Evolutionary conservation across 169 alveolate genomes (phyloP), one percentile per base, ranked within the genome.

Genomic region (Cryptosporidium felis): DNA sequence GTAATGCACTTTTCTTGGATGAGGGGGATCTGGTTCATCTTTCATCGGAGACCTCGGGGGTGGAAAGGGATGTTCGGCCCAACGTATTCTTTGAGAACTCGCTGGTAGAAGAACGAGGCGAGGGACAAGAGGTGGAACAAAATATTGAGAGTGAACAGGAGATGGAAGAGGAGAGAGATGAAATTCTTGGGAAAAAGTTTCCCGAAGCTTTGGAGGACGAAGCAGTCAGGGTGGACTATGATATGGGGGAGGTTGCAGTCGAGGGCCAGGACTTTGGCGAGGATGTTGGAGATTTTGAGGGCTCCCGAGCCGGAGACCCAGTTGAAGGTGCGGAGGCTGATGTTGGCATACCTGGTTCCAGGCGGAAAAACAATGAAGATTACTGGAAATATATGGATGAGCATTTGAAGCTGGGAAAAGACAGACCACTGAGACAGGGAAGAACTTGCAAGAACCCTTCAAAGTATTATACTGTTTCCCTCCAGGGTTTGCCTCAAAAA

Each of bases 391-490:
- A 36, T 32, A 36, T 74, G 59, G 85, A 74, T 36, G 85, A 74
- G 32, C 85, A 74, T 58, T 36, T 74, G 32, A 74, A 74, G 42
- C 14, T 74, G 16, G 85, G 85, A 14, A 74, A 56, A 21, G 85
- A 74, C 9, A 74, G 28, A 21, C 74, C 85, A 46, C 21, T 74
- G 32, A 74, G 56, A 21, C 18, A 8, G 16, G 63, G 74, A 21
- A 74, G 38, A 36, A 53, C 85, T n/a, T 36, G 40, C 40, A 74
- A 74, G 32, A 53, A 26, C 21, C 85, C 85, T 23, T 53, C 67
- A 1, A 74, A 53, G 41, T 40, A 34, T 18, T 74, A 74, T 74
- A 53, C 85, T 10, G 14, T 51, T 0, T 74, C 85, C 8, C 23
- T 74, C 2, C 74, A 53, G 26, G 23, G 23, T 32, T 30, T 74